These are phyloP conservation scores for Trichoderma sp. DNA, from an alignment of 2,329 filamentous ascomycete genomes.

Conservation along the genomic window DNA sequence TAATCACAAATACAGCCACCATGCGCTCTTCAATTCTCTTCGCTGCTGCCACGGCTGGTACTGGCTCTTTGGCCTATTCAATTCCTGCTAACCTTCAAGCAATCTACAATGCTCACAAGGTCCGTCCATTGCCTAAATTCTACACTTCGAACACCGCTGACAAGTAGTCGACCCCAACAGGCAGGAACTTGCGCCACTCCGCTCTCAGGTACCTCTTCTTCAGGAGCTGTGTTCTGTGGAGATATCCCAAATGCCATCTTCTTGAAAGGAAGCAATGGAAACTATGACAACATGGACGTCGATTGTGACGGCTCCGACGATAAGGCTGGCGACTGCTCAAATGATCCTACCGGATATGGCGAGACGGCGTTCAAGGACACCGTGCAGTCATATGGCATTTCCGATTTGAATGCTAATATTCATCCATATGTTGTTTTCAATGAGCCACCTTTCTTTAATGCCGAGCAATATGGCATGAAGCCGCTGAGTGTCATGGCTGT, in stretches of 20 bases:
- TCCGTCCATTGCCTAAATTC: background rate
- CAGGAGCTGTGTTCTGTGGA: slow-evolving; percentile 34
- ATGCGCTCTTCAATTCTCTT: slow-evolving; percentile 30
- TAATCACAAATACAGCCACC: background rate
- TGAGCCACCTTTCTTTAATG: slow-evolving; percentile 32
- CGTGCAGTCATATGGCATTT: slow-evolving; percentile 39
- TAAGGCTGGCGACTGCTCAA: slow-evolving; percentile 42
- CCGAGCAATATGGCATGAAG: slow-evolving; percentile 2
- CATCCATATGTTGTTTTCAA: slow-evolving; percentile 55
- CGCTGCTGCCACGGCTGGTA: slow-evolving; percentile 24
- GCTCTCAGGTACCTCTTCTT: slow-evolving; percentile 27
- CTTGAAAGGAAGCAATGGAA: slow-evolving; percentile 17
- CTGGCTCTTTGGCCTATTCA: slow-evolving; percentile 25
- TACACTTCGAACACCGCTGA: background rate
- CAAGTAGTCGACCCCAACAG: slow-evolving; percentile 30
- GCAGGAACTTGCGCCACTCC: slow-evolving; percentile 37
- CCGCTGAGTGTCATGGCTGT: slow-evolving; percentile 27
- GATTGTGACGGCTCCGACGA: slow-evolving; percentile 53
- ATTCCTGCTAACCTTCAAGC: slow-evolving; percentile 30
- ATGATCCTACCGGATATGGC: slow-evolving; percentile 43
- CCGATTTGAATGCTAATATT: slow-evolving; percentile 49
- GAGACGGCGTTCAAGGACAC: slow-evolving; percentile 49
- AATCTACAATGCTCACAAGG: slow-evolving; percentile 31
- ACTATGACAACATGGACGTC: slow-evolving; percentile 52
- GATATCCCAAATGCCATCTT: slow-evolving; percentile 40